A percentile compares a stretch with the other conserved stretches of the same genome.
Conservation (phyloP, 306 rosid genomes). For the Cyclanthera cordifolia region DNA sequence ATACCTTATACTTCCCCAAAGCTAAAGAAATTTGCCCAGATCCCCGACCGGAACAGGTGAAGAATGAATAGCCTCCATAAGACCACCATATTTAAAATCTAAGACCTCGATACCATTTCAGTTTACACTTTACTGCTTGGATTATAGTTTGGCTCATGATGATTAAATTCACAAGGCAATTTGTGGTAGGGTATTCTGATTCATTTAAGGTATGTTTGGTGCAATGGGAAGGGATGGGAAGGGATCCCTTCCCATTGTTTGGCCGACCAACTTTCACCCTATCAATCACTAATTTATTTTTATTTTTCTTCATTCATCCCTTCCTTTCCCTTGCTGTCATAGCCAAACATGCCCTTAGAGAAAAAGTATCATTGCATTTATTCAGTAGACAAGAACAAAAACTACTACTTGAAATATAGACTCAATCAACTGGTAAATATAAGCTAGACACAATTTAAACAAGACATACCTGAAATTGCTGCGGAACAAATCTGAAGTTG, state of each 20-base stretch:
- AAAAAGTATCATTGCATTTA: not conserved
- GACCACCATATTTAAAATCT: not conserved
- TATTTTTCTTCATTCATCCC: too few species aligned
- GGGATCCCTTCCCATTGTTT: too few species aligned
- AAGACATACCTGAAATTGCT: conserved; percentile 75
- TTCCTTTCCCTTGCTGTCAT: too few species aligned
- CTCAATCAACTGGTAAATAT: not conserved
- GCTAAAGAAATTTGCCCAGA: not conserved
- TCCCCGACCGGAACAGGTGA: not conserved
- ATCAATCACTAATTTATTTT: too few species aligned
- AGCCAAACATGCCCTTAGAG: too few species aligned
- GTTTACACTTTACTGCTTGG: not conserved
- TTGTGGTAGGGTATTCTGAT: not conserved
- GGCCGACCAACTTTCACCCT: too few species aligned
- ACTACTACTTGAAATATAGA: not conserved
- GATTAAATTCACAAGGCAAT: not conserved
- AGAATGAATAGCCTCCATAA: not conserved
- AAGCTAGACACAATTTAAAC: not conserved
- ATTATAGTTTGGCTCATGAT: not conserved
- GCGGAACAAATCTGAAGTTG: conserved; percentile 93
- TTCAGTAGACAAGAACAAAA: not conserved
- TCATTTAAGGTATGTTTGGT: too few species aligned
- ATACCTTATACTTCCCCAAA: not conserved
- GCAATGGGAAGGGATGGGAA: too few species aligned
- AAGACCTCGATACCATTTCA: not conserved